Percentiles rank a stretch among this genome's conserved stretches.
Conservation (phyloP, 441 rosid genomes). For the Geranium incanum region DNA sequence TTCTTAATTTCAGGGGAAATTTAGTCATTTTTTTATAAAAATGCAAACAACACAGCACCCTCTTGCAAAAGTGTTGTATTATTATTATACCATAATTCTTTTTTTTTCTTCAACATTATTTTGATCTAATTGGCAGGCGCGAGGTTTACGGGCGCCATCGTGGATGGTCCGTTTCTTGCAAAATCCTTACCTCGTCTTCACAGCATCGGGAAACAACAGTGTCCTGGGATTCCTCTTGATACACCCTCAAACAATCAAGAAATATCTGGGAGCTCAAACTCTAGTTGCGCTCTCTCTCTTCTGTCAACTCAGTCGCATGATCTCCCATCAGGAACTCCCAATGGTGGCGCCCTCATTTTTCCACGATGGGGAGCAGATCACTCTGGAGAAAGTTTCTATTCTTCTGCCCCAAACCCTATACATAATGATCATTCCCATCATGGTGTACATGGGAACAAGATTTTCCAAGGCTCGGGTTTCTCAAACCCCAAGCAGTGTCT, state of each 20-base stretch:
- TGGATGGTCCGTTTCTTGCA: constrained; percentile 26
- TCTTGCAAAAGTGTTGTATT: no score
- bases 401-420: neutral
- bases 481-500: neutral
- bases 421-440: neutral
- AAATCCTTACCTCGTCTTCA: constrained; percentile 25
- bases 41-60: no score
- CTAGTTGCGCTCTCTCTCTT: constrained; percentile 88
- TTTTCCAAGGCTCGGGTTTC: neutral
- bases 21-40: no score
- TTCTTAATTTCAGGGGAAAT: no score
- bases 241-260: constrained; percentile 37
- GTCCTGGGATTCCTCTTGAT: constrained; percentile 27
- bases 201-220: constrained; percentile 24
- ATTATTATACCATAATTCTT: no score
- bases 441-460: neutral
- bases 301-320: constrained; percentile 70
- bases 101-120: neutral
- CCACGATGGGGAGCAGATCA: neutral
- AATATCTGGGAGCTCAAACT: constrained; percentile 31
- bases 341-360: constrained; percentile 25
- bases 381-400: neutral
- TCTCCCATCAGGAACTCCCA: constrained; percentile 28
- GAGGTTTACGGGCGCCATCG: constrained; percentile 11
- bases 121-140: neutral